These are phyloP conservation scores for Bryum argenteum DNA, from an alignment of 225 moss, liverwort and hornwort species.

Conservation along the genomic window DNA sequence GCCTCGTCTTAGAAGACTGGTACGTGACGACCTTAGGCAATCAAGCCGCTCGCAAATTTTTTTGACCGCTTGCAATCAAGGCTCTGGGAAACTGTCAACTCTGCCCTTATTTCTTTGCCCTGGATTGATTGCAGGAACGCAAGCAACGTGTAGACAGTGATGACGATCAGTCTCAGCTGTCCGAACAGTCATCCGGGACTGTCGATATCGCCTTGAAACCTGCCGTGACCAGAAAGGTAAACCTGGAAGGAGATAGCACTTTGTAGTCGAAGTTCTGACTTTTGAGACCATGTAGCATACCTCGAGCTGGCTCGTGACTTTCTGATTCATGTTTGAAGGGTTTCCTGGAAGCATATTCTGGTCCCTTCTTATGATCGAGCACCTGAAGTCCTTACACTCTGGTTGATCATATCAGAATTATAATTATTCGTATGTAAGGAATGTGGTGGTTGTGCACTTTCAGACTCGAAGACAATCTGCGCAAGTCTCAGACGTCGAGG, in stretches of 20 bases:
- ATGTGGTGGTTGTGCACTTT: constrained; percentile 19
- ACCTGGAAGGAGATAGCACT: constrained; percentile 16
- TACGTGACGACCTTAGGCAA: constrained; percentile 25
- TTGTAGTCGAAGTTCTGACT: constrained; percentile 8
- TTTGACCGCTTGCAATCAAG: constrained; percentile 17
- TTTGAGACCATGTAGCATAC: constrained; percentile 17
- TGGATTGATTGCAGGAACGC: constrained; percentile 37
- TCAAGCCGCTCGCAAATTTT: constrained; percentile 25
- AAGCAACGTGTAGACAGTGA: constrained; percentile 40
- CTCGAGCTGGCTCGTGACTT: background rate
- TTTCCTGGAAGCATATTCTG: background rate
- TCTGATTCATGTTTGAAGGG: background rate
- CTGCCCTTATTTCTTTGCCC: background rate
- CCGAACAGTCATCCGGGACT: constrained; percentile 31
- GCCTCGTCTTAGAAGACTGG: constrained; percentile 41
- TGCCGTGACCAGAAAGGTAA: constrained; percentile 42
- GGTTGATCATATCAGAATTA: constrained; percentile 1
- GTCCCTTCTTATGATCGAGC: constrained; percentile 13
- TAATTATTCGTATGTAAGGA: constrained; percentile 3
- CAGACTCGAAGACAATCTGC: constrained; percentile 43
- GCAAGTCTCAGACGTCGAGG: constrained; percentile 35
- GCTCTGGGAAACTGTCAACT: constrained; percentile 4
- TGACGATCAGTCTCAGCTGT: constrained; percentile 52
- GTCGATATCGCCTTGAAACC: constrained; percentile 29
- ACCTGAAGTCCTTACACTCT: background rate